A percentile compares a stretch with the other conserved stretches of the same genome.
Conservation (phyloP, 1,139 yeast genomes). For the Diutina scorzettiae region DNA sequence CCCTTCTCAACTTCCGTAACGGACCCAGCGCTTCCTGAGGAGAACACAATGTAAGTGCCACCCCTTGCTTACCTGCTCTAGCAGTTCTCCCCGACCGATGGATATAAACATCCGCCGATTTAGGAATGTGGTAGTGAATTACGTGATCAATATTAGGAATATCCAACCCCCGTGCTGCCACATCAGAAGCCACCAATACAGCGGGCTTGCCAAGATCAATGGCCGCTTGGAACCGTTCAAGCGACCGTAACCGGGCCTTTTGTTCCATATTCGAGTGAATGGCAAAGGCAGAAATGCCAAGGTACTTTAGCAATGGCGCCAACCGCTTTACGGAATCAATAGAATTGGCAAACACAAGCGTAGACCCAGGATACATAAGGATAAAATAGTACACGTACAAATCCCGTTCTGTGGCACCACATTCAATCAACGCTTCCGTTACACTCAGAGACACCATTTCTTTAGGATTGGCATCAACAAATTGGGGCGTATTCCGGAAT, state of each 20-base stretch:
- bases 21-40: slow-evolving; percentile 93
- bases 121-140: slow-evolving; percentile 89
- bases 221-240: slow-evolving; percentile 51
- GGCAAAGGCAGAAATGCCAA: slow-evolving; percentile 64
- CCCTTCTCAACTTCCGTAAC: slow-evolving; percentile 57
- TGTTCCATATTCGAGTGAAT: slow-evolving; percentile 94
- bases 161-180: slow-evolving; percentile 97
- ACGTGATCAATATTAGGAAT: slow-evolving; percentile 88
- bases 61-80: slow-evolving; percentile 91
- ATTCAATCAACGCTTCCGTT: slow-evolving; percentile 81
- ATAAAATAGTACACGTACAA: slow-evolving; percentile 80
- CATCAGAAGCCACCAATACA: slow-evolving; percentile 88
- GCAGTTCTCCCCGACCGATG: slow-evolving; percentile 98
- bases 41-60: slow-evolving; percentile 81
- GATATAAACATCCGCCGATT: slow-evolving; percentile 88
- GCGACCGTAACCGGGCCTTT: slow-evolving; percentile 75
- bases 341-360: slow-evolving; percentile 86
- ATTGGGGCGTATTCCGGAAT: slow-evolving; percentile 48
- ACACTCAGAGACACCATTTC: slow-evolving; percentile 67
- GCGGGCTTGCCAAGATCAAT: slow-evolving; percentile 31
- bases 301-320: slow-evolving; percentile 59
- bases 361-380: slow-evolving; percentile 77
- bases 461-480: slow-evolving; percentile 81
- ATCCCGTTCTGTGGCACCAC: slow-evolving; percentile 86
- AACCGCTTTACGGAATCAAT: slow-evolving; percentile 87